These are phyloP conservation scores for Lepidium didymum DNA, from an alignment of 345 rosid species.

Conservation along the genomic window DNA sequence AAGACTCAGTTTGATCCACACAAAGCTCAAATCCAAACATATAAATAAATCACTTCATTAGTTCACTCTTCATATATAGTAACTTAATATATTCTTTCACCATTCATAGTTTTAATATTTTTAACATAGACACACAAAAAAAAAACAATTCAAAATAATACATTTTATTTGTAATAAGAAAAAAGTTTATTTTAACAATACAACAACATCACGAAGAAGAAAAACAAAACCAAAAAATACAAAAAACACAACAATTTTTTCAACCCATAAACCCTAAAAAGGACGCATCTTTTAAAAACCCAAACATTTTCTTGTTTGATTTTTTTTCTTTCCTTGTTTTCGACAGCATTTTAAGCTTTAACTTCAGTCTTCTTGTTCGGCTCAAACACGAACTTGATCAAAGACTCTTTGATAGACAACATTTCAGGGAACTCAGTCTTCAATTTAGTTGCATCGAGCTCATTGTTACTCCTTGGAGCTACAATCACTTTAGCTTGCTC, in stretches of 20 bases:
- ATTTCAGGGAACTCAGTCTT: constrained; percentile 77
- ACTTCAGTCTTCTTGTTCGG: constrained; percentile 64
- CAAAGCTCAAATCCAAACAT: too few species aligned
- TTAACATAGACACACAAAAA: too few species aligned
- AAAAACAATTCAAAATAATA: constrained; percentile 4
- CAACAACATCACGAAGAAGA: constrained; percentile 11
- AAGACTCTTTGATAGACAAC: constrained; percentile 75
- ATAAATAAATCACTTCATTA: too few species aligned
- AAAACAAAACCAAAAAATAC: neutral
- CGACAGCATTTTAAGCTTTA: constrained; percentile 30
- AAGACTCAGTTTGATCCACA: too few species aligned
- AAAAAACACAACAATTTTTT: constrained; percentile 19
- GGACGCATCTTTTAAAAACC: neutral
- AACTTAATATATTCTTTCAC: too few species aligned
- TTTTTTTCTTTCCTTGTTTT: neutral
- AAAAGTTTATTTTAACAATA: constrained; percentile 19
- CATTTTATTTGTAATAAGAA: constrained; percentile 14
- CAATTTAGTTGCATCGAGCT: constrained; percentile 72
- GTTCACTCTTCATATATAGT: too few species aligned
- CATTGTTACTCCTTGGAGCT: constrained; percentile 95
- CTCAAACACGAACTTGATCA: constrained; percentile 65
- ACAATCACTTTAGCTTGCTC: constrained; percentile 87
- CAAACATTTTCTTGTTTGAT: neutral
- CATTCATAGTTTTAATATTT: too few species aligned
- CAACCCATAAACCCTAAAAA: neutral